A percentile compares a stretch with the other conserved stretches of the same genome.
These are phyloP conservation scores for Collybia sordida DNA, from an alignment of 768 basidiomycete genomes.

Conservation along the genomic window DNA sequence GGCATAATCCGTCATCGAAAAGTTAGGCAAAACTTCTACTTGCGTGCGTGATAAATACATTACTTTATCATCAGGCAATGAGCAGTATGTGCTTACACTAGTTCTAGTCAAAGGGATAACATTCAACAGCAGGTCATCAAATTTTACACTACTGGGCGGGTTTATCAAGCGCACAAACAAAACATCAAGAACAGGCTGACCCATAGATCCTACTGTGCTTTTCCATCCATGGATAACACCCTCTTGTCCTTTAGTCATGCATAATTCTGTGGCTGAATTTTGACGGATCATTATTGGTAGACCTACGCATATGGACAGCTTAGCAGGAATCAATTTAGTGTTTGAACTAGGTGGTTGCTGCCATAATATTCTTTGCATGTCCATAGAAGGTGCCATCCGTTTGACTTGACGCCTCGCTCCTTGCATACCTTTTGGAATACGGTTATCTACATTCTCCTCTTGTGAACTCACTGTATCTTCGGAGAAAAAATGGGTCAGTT, in stretches of 20 bases:
- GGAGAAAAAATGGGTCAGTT: conserved; percentile 23
- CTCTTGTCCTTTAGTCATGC: conserved; percentile 35
- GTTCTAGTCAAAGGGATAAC: no score
- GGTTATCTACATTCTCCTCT: neutral
- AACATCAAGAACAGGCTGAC: conserved; percentile 20
- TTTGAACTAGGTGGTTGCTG: neutral
- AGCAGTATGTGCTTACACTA: conserved; percentile 29
- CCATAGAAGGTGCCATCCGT: neutral
- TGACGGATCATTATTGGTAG: no score
- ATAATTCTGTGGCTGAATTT: no score
- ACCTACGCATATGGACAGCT: no score
- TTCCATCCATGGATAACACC: conserved; percentile 30
- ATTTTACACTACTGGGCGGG: conserved; percentile 17
- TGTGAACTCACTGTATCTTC: conserved; percentile 9
- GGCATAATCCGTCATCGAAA: conserved; percentile 33
- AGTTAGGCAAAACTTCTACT: no score
- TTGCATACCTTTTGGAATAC: neutral
- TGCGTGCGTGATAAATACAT: conserved; percentile 14
- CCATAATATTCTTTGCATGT: neutral
- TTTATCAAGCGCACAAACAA: conserved; percentile 25
- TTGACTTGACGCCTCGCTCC: neutral
- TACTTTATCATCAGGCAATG: conserved; percentile 20
- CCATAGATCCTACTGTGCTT: conserved; percentile 7
- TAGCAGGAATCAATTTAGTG: conserved; percentile 9
- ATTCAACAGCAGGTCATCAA: no score